phyloP scores from a whole-genome alignment of 2,329 filamentous ascomycete genomes.

The Stagonosporopsis cucurbitacearum region DNA sequence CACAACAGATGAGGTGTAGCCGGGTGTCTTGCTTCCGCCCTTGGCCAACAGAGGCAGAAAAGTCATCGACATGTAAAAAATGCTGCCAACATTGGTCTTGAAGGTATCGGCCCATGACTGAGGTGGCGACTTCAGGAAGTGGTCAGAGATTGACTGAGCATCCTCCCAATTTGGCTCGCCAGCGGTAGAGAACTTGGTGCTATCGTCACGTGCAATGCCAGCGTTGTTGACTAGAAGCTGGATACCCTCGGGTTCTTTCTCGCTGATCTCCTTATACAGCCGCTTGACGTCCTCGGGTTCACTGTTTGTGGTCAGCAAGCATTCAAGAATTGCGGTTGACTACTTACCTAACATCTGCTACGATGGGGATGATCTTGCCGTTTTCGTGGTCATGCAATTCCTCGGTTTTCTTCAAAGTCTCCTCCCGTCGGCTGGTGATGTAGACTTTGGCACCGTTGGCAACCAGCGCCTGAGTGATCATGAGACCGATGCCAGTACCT shows the following conservation, averaged over 20 bases:
- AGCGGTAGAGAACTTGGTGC: constrained; percentile 57
- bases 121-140: constrained; percentile 57
- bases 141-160: constrained; percentile 57
- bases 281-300: constrained; percentile 58
- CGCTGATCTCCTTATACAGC: constrained; percentile 49
- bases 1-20: constrained; percentile 59
- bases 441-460: constrained; percentile 64
- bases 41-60: constrained; percentile 62
- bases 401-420: constrained; percentile 50
- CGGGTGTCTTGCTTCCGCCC: constrained; percentile 53
- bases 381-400: constrained; percentile 56
- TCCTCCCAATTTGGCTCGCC: constrained; percentile 58
- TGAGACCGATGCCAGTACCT: constrained; percentile 60
- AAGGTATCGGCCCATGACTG: constrained; percentile 59
- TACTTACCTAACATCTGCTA: constrained; percentile 39
- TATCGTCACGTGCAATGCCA: constrained; percentile 60
- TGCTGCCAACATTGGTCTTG: constrained; percentile 58
- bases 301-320: constrained; percentile 30
- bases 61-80: constrained; percentile 62
- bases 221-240: constrained; percentile 63
- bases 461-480: constrained; percentile 70
- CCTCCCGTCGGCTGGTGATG: constrained; percentile 44
- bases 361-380: constrained; percentile 55
- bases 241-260: constrained; percentile 60
- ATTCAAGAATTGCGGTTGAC: too few relatives aligned